Base-by-base conservation (phyloP, 306 rosid species). In the Astragalus membranaceus region DNA sequence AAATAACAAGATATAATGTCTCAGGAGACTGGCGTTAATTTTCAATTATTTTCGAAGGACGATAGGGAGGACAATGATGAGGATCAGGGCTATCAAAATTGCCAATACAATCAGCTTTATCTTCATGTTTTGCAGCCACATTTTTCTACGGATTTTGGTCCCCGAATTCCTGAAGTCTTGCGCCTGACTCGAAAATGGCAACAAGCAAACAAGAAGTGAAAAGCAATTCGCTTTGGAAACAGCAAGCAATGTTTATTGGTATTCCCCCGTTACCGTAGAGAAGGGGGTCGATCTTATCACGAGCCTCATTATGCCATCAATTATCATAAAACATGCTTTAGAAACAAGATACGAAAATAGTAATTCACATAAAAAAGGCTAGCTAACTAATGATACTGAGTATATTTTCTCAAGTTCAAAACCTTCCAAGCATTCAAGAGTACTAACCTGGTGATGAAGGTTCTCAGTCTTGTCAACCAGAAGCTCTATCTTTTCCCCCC, bases 81-180 rank as follows among this genome's bases (percentile, higher is more conserved):
- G 95, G 81, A 94, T 87, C 81, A 94, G 84, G 2, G 95, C 95
- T 60, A 94, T 84, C 85, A 94, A 80, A 64, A 94, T 91, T 60
- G 89, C 97, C 95, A 94, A 80, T 30, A 94, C 97, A 64, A 94
- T 90, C 83, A 94, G 75, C 88, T 94, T 94, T 70, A 94, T 82
- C 92, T 94, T 94, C 99, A 94, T 94, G 79, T 94, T 94, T 75
- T 94, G 96, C 79, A 94, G 86, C 99, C 99, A 94, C 99, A 94
- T 94, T 76, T 87, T 94, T 80, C 99, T 59, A n/a, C 97, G 89
- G 56, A 94, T 91, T 77, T 90, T 82, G 2, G 99, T 94, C 39
- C 99, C 99, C 0, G 89, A 74, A 37, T 67, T 87, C 75, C 85
- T 84, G 36, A 94, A 94, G 76, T 94, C 97, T 80, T 94, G 97